phyloP scores from a whole-genome alignment of 148 eudicot genomes.

The Fallopia convolvulus region DNA sequence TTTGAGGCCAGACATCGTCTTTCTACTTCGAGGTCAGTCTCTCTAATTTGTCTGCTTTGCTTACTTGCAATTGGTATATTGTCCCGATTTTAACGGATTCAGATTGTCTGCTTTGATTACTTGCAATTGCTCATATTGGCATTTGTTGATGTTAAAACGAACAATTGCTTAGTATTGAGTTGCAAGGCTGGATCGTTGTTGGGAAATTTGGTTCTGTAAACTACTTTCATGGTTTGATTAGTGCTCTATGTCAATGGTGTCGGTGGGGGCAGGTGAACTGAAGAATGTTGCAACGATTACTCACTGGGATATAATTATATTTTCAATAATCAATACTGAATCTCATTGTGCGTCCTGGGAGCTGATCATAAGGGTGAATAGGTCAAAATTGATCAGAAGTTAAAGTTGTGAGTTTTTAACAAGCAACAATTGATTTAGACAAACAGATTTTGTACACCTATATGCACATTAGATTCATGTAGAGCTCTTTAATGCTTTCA shows the following conservation, averaged over 20 bases:
- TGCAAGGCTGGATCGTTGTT: background rate
- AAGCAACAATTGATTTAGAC: background rate
- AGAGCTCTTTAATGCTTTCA: background rate
- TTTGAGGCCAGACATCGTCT: slow-evolving; percentile 61
- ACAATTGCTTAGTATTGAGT: background rate
- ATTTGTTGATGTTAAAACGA: background rate
- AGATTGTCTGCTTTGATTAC: background rate
- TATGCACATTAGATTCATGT: background rate
- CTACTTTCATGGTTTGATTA: background rate
- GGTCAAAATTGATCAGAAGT: background rate
- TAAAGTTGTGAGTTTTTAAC: background rate
- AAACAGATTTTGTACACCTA: background rate
- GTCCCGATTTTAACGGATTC: background rate
- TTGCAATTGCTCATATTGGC: background rate
- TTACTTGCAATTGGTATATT: background rate
- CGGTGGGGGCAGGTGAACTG: background rate
- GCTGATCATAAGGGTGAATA: background rate
- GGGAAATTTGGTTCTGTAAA: background rate
- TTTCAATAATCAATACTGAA: background rate
- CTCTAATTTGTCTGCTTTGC: slow-evolving; percentile 4
- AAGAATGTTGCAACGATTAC: background rate
- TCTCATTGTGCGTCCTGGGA: background rate
- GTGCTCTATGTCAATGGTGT: background rate
- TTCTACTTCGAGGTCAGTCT: slow-evolving; percentile 41
- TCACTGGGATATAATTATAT: background rate